Base-by-base conservation (phyloP, 2,329 filamentous ascomycete genomes). In the Camillea tinctor region DNA sequence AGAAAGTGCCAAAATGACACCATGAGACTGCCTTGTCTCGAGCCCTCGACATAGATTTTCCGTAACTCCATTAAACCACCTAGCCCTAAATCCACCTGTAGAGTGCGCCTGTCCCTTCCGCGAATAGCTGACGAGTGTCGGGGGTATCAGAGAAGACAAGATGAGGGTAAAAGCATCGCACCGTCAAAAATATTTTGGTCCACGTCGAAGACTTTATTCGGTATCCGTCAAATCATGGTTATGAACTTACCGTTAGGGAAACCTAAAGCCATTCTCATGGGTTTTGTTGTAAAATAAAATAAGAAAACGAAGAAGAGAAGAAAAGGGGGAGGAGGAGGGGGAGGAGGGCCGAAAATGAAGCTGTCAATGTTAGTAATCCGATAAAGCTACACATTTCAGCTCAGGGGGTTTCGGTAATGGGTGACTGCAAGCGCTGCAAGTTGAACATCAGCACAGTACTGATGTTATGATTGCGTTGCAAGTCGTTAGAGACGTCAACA, bases 311-410 rank as follows among this genome's bases (percentile, higher is more conserved):
- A 44, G n/a, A n/a, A 44, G 2, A 44, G n/a, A 5, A 44, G 36
- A 44, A 44, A 44, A 44, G 11, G 36, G 36, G 6, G 3, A 44
- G 11, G 36, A 15, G 17, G 3, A 13, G 36, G 15, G 36, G 24
- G 24, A 26, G 26, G 2, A 2, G 26, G 26, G n/a, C n/a, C 13
- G 13, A 11, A 30, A 44, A 11, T 44, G 11, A 55, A 65, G 52
- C 68, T 71, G 61, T 36, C 54, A 55, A 52, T 60, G 63, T 71
- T 69, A 71, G 69, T 69, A 58, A 58, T 64, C 54, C 58, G 57
- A 63, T 62, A 59, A 54, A 59, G 48, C 40, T 30, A 50, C 13
- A 30, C 36, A 36, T 53, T 50, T 52, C 54, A 54, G 52, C 44
- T 57, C 62, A 64, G 52, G 55, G 49, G 62, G 19, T 11, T 44